Base-by-base conservation (phyloP, 345 rosid genomes). In the Theobroma cacao region DNA sequence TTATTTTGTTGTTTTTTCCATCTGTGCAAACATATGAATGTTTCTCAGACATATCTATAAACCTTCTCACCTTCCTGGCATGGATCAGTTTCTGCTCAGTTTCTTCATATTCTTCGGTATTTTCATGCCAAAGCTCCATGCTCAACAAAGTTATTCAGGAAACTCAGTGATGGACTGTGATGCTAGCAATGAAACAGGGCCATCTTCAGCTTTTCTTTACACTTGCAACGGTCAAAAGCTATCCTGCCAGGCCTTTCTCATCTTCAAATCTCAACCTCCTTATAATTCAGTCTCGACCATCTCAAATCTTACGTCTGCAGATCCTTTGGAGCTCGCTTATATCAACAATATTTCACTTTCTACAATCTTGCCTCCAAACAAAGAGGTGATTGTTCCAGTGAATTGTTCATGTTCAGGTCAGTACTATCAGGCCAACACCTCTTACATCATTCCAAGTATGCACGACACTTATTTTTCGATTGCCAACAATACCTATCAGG, bases 361-460 rank as follows among this genome's bases (percentile, higher is more conserved):
- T 1, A 43, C 65, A 9, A 74, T 65, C 18, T 72, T 87, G n/a
- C 79, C 75, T 28, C 36, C 71, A 1, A 68, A 76, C 72, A 82
- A 84, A 59, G 86, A 80, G 80, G 84, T 87, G 61, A 78, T 84
- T 52, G 73, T 84, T 67, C 90, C 88, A 14, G 82, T 84, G 26
- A 78, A 9, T 26, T 87, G 88, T 69, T 82, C 84, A 24, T 82
- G 86, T 76, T 80, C 80, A 17, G 87, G 90, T 58, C 48, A 58
- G 59, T 82, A 84, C 71, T 86, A 86, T 75, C 86, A 80, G 81
- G 81, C 84, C 55, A 86, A 88, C 60, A 66, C 89, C 62, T 74
- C 89, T 55, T 88, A 79, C 75, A 62, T 80, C 63, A 72, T 52
- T 33, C 45, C 67, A n/a, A 64, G 14, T 8, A 72, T 1, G 24